These are phyloP conservation scores for Metroxylon sagu DNA, from an alignment of 176 grass and related monocot genomes.

Conservation along the genomic window DNA sequence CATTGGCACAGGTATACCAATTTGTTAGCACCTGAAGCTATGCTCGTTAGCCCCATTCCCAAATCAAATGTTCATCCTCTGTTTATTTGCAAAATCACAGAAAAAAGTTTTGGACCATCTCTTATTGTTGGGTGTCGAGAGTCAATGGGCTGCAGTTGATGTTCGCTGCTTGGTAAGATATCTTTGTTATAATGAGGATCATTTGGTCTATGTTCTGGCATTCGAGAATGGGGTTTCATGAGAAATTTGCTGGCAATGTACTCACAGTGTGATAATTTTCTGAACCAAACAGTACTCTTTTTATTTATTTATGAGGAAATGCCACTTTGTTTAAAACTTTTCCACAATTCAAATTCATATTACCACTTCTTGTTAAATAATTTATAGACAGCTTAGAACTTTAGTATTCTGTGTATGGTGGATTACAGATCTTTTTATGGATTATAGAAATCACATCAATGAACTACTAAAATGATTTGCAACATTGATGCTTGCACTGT, in stretches of 20 bases:
- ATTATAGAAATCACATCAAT: too few relatives aligned
- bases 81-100: conserved; percentile 32
- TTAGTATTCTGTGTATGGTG: too few relatives aligned
- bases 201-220: neutral
- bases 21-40: conserved; percentile 4
- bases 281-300: too few relatives aligned
- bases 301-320: too few relatives aligned
- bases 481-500: too few relatives aligned
- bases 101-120: conserved; percentile 94
- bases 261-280: too few relatives aligned
- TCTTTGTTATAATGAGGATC: conserved; percentile 4
- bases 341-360: too few relatives aligned
- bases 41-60: conserved; percentile 2
- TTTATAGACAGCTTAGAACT: too few relatives aligned
- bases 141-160: conserved; percentile 88
- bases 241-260: neutral
- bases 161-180: conserved; percentile 79
- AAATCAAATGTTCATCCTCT: conserved; percentile 16
- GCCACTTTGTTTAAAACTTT: too few relatives aligned
- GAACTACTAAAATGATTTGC: too few relatives aligned
- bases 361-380: too few relatives aligned
- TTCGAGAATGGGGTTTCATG: neutral
- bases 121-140: conserved; percentile 79
- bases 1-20: conserved; percentile 66
- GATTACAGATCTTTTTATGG: too few relatives aligned